phyloP scores from a whole-genome alignment of 2,329 filamentous ascomycete genomes.

The Phoma sp. region DNA sequence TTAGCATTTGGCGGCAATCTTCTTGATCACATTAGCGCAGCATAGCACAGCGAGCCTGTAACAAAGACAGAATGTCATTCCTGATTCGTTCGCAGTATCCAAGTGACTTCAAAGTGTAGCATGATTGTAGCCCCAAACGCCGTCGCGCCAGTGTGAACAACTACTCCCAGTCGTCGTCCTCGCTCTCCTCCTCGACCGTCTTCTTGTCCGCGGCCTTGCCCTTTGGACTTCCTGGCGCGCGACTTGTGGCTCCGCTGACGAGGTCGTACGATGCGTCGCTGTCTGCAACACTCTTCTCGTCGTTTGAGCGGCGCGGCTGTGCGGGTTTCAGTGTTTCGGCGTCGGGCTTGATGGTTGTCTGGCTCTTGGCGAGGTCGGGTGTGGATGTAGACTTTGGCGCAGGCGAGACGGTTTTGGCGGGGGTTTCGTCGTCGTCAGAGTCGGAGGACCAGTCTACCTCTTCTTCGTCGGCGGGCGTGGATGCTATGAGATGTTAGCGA shows the following conservation, averaged over 20 bases:
- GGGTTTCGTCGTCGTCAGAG: conserved; percentile 58
- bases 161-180: conserved; percentile 77
- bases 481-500: conserved; percentile 47
- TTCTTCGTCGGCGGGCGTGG: conserved; percentile 77
- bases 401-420: conserved; percentile 14
- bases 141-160: neutral
- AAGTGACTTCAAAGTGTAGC: too few species aligned
- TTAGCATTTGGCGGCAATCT: too few species aligned
- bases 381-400: conserved; percentile 18
- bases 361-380: conserved; percentile 40
- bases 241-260: conserved; percentile 77
- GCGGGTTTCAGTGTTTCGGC: conserved; percentile 62
- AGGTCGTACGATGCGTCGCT: conserved; percentile 97
- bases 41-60: neutral
- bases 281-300: conserved; percentile 80
- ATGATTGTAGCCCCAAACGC: too few species aligned
- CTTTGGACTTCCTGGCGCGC: conserved; percentile 68
- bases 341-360: conserved; percentile 50
- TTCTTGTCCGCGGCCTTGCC: conserved; percentile 55
- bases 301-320: conserved; percentile 71
- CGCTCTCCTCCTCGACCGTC: conserved; percentile 63
- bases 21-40: conserved; percentile 5
- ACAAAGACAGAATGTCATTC: neutral
- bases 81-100: too few species aligned
- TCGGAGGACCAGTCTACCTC: conserved; percentile 76